Percentiles rank a stretch among this genome's conserved stretches.
Evolutionary conservation across 2,329 filamentous ascomycete species (phyloP).

Genomic region (Colletotrichum noveboracense): DNA sequence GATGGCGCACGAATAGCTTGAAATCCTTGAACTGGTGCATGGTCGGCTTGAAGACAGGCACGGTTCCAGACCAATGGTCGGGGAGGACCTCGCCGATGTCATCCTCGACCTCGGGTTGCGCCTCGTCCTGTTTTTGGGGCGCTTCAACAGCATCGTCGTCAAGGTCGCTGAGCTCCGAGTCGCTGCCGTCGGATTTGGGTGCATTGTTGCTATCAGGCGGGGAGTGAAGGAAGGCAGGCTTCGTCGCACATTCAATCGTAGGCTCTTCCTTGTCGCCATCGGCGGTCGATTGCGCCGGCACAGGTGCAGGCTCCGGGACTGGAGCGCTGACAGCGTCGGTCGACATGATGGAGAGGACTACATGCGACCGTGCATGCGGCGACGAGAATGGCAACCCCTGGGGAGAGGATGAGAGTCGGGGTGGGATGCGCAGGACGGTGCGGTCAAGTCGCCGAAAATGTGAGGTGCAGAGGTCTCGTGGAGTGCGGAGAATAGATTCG

Average conservation of each 20-base stretch:
- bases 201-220: constrained; percentile 69
- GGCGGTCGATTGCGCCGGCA: constrained; percentile 24
- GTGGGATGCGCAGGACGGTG: neutral
- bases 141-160: constrained; percentile 55
- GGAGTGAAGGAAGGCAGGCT: constrained; percentile 61
- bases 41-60: constrained; percentile 93
- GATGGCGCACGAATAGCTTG: constrained; percentile 76
- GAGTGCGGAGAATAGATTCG: constrained; percentile 22
- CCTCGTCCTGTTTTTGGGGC: constrained; percentile 26
- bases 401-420: neutral
- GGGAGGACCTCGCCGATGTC: constrained; percentile 82
- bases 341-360: constrained; percentile 57
- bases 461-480: constrained; percentile 19
- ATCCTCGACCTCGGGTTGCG: constrained; percentile 24
- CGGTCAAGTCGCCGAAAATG: constrained; percentile 17
- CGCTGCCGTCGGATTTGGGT: constrained; percentile 62
- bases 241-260: constrained; percentile 40
- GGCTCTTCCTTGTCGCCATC: constrained; percentile 25
- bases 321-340: constrained; percentile 58
- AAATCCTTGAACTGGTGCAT: constrained; percentile 97
- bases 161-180: constrained; percentile 71
- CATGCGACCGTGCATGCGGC: constrained; percentile 42
- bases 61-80: constrained; percentile 87
- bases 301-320: constrained; percentile 42
- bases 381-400: neutral